Base-by-base conservation (phyloP, 2,329 filamentous ascomycete genomes). In the Hymenoscyphus fraxineus region DNA sequence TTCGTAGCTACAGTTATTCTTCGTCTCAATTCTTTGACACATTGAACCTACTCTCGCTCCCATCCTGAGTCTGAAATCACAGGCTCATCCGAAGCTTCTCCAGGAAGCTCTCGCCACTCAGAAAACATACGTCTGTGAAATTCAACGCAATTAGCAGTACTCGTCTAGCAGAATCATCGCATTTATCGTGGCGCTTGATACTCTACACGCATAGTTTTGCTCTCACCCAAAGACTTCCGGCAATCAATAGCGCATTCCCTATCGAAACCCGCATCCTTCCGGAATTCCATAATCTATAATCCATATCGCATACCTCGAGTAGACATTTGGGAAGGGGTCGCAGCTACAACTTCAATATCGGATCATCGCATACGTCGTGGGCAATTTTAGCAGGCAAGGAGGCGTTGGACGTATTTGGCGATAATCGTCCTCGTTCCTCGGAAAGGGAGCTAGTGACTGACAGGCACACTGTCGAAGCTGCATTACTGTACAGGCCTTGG, bases 361-460 rank as follows among this genome's bases (percentile, higher is more conserved):
- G 22, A 51, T 19, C 19, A 51, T 51, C 22, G 44, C 44, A 51
- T 51, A 51, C 44, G 44, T 51, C 44, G 44, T 22, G 19, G 44
- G 44, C 22, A 51, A 51, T 51, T 51, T 51, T n/a, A 51, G 44
- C 44, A 51, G 35, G 44, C 44, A 51, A 51, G 44, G 44, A 51
- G 19, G 44, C 44, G 44, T 51, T 12, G 44, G 44, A 51, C 44
- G 44, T 47, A 51, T 51, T 51, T 51, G 44, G 44, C 19, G 44
- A 51, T 27, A 51, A 22, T 51, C 44, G 44, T 51, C 19, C 44
- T 22, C 44, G 44, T 51, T 51, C 44, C 44, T 51, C 19, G 44
- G n/a, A 51, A 27, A 19, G 44, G 44, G 44, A 47, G 44, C 44
- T 47, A 47, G 44, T 47, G 44, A 47, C 44, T n/a, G n/a, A 19